These are phyloP conservation scores for Arxiozyma slooffiae DNA, from an alignment of 1,139 yeast species.

Conservation along the genomic window DNA sequence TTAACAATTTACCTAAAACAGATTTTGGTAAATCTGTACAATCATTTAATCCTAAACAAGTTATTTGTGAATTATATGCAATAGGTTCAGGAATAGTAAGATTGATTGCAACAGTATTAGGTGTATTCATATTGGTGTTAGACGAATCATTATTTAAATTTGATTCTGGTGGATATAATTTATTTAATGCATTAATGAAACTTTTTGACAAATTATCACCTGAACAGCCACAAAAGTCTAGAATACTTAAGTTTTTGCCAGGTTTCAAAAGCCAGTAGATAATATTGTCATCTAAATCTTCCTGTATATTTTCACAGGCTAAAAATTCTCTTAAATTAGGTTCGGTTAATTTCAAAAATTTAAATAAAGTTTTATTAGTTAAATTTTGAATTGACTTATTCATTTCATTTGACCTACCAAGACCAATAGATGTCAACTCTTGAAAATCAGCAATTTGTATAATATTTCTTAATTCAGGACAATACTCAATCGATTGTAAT, in stretches of 20 bases:
- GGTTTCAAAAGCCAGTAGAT: conserved; percentile 52
- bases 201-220: conserved; percentile 54
- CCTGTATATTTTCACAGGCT: conserved; percentile 79
- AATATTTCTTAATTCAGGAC: conserved; percentile 48
- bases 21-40: conserved; percentile 66
- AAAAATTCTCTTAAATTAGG: conserved; percentile 69
- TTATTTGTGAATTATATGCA: conserved; percentile 31
- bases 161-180: conserved; percentile 12
- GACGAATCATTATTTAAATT: conserved; percentile 1
- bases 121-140: neutral
- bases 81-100: conserved; percentile 8
- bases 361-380: conserved; percentile 58
- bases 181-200: conserved; percentile 33
- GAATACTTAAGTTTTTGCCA: conserved; percentile 50
- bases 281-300: conserved; percentile 58
- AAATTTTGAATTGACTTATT: conserved; percentile 88
- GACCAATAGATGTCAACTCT: conserved; percentile 80
- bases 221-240: conserved; percentile 87
- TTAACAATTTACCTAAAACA: conserved; percentile 48
- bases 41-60: conserved; percentile 72
- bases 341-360: conserved; percentile 49
- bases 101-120: conserved; percentile 18
- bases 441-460: conserved; percentile 78
- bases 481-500: conserved; percentile 43
- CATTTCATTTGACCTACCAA: conserved; percentile 84